A percentile compares a stretch with the other conserved stretches of the same genome.
phyloP scores from a whole-genome alignment of 2,329 filamentous ascomycete species.

The Eutypella sp. region DNA sequence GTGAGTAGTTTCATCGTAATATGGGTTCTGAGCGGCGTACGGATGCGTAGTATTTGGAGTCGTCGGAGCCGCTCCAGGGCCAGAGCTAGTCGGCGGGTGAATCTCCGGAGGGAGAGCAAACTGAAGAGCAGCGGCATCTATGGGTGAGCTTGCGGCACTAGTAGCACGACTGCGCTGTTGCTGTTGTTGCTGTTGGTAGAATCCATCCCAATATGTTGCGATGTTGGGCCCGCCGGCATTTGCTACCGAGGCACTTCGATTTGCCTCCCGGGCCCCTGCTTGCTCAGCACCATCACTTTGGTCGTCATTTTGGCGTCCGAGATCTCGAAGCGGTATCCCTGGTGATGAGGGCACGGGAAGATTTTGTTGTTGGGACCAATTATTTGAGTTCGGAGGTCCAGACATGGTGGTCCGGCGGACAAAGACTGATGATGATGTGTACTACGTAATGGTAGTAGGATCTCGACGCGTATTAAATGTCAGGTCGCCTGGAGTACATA shows the following conservation, averaged over 20 bases:
- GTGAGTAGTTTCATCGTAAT: conserved; percentile 36
- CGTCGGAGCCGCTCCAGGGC: conserved; percentile 21
- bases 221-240: conserved; percentile 34
- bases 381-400: background rate
- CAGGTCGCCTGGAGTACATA: background rate
- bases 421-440: no score
- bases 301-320: background rate
- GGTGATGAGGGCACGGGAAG: background rate
- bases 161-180: conserved; percentile 31
- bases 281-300: conserved; percentile 4
- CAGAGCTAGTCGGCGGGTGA: conserved; percentile 29
- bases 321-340: background rate
- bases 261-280: conserved; percentile 21
- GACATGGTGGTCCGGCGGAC: conserved; percentile 1
- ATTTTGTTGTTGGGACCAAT: background rate
- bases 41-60: conserved; percentile 22
- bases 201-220: conserved; percentile 50
- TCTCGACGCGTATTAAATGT: background rate
- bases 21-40: conserved; percentile 30
- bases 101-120: conserved; percentile 51
- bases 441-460: background rate
- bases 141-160: conserved; percentile 40
- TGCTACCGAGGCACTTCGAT: conserved; percentile 21
- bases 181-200: conserved; percentile 29
- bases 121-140: conserved; percentile 49